phyloP scores from a whole-genome alignment of 306 rosid genomes.

The Quercus bicolor region DNA sequence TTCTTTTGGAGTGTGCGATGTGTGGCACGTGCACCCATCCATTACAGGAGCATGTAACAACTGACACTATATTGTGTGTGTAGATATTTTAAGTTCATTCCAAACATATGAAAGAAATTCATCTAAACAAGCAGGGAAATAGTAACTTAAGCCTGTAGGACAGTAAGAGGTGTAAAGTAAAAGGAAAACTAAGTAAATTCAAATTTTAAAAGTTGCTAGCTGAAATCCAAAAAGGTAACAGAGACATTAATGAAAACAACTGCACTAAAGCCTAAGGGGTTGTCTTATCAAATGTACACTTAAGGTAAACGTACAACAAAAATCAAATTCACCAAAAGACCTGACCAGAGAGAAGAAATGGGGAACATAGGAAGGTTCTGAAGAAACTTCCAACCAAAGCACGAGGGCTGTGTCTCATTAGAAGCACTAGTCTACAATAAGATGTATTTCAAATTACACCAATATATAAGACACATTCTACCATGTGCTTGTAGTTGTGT shows the following conservation, averaged over 20 bases:
- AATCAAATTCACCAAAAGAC: constrained; percentile 2
- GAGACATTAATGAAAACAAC: background rate
- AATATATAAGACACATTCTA: background rate
- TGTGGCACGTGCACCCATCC: background rate
- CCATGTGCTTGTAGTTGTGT: background rate
- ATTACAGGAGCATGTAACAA: background rate
- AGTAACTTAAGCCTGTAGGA: background rate
- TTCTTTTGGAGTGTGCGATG: background rate
- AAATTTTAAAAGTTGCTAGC: background rate
- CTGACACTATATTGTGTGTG: background rate
- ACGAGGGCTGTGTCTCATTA: background rate
- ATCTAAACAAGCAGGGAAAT: background rate
- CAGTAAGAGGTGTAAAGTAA: background rate
- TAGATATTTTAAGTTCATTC: background rate
- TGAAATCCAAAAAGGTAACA: background rate
- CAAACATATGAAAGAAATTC: background rate
- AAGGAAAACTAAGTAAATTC: background rate
- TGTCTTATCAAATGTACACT: background rate
- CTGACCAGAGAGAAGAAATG: constrained; percentile 4
- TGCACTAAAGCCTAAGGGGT: too few species aligned
- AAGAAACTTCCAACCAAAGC: background rate
- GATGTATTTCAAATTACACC: background rate
- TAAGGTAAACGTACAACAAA: background rate
- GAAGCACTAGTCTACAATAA: background rate
- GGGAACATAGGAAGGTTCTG: background rate